These are phyloP conservation scores for Triticum urartu DNA, from an alignment of 176 grass and related monocot genomes.

Conservation along the genomic window DNA sequence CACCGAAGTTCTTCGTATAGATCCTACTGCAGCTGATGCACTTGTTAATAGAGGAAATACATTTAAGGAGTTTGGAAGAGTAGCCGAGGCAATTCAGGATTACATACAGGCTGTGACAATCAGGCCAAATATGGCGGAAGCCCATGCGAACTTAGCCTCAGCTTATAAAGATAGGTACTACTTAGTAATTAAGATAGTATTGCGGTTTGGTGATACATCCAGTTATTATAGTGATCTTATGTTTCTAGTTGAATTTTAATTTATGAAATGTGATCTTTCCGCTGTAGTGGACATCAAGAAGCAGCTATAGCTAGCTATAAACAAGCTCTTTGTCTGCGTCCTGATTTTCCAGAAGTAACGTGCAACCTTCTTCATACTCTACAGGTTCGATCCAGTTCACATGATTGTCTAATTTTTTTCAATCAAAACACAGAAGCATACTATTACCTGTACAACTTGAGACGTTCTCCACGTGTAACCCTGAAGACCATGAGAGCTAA, in stretches of 20 bases:
- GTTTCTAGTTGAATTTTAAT: background rate
- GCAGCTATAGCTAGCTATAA: constrained; percentile 67
- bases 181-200: background rate
- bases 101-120: constrained; percentile 55
- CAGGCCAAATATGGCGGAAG: constrained; percentile 69
- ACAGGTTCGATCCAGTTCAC: constrained; percentile 41
- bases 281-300: constrained; percentile 61
- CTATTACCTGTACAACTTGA: background rate
- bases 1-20: constrained; percentile 67
- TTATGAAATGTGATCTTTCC: background rate
- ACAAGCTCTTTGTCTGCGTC: constrained; percentile 56
- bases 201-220: background rate
- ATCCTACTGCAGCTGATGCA: constrained; percentile 65
- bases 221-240: background rate
- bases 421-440: background rate
- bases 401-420: background rate
- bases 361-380: constrained; percentile 75
- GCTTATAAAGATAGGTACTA: constrained; percentile 75
- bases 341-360: constrained; percentile 76
- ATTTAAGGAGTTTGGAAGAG: constrained; percentile 69
- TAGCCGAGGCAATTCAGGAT: constrained; percentile 75
- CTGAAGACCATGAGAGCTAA: background rate
- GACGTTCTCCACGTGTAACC: background rate
- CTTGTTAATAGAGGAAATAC: constrained; percentile 74
- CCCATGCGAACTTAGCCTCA: constrained; percentile 72